Percentiles rank a stretch among this genome's conserved stretches.
These are phyloP conservation scores for Xylaria sp. DNA, from an alignment of 2,329 filamentous ascomycete genomes.

Conservation along the genomic window DNA sequence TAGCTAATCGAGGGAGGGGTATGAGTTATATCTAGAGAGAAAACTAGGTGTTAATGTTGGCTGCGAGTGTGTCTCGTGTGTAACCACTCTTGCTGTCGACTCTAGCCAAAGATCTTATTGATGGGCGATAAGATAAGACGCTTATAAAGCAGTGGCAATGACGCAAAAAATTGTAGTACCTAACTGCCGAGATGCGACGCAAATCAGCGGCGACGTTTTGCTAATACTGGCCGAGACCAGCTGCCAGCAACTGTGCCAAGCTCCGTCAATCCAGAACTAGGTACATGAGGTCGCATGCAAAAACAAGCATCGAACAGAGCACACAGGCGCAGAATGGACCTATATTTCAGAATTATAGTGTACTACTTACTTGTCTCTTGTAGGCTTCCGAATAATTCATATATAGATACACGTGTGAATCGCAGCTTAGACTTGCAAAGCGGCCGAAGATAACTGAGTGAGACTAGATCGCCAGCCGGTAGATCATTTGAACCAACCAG, in stretches of 20 bases:
- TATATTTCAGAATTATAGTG: no score
- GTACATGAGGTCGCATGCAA: no score
- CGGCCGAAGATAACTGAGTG: neutral
- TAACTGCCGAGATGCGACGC: conserved; percentile 4
- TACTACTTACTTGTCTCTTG: neutral
- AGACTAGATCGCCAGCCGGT: neutral
- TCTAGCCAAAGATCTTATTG: conserved; percentile 4
- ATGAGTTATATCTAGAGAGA: neutral
- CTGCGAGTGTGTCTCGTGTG: neutral
- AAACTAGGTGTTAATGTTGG: conserved; percentile 2
- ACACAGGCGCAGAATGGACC: neutral
- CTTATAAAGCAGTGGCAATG: conserved; percentile 42
- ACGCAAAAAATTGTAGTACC: conserved; percentile 32
- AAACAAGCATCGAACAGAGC: neutral
- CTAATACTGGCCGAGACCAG: conserved; percentile 8
- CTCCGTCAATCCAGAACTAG: no score
- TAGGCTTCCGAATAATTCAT: neutral
- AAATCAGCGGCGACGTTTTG: conserved; percentile 24
- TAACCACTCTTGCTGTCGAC: neutral
- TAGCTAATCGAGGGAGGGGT: neutral
- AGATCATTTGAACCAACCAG: conserved; percentile 13
- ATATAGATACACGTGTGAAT: neutral
- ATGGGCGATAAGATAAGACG: conserved; percentile 37
- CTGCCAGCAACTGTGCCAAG: conserved; percentile 1
- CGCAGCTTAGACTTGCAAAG: neutral